A percentile compares a stretch with the other conserved stretches of the same genome.
phyloP scores from a whole-genome alignment of 1,284 basidiomycete species.

The Leccinum angustisporum region DNA sequence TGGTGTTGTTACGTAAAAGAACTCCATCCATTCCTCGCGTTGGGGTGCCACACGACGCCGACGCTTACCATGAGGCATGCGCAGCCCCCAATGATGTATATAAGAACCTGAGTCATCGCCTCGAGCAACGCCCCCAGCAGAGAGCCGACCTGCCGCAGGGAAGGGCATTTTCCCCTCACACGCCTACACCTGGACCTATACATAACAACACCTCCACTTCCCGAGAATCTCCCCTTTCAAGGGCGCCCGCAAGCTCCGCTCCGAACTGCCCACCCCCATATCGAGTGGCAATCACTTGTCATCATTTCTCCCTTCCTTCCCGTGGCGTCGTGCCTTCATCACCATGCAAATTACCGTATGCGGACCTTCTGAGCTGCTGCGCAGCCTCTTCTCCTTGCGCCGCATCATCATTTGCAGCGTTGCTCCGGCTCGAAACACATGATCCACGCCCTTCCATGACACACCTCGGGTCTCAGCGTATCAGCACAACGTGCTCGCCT shows the following conservation, averaged over 20 bases:
- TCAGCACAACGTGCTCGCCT: constrained; percentile 16
- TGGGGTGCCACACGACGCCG: background rate
- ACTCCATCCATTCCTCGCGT: constrained; percentile 9
- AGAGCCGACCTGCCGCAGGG: constrained; percentile 10
- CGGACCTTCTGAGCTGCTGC: constrained; percentile 13
- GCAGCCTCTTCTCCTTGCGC: constrained; percentile 25
- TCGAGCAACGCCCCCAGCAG: constrained; percentile 15
- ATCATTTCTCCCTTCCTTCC: constrained; percentile 9
- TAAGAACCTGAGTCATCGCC: constrained; percentile 26
- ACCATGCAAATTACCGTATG: constrained; percentile 12
- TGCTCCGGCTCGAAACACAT: constrained; percentile 31
- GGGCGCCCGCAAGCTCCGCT: constrained; percentile 25
- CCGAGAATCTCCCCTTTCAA: constrained; percentile 7
- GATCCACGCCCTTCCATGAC: constrained; percentile 20
- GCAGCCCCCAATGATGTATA: constrained; percentile 13
- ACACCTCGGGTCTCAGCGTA: constrained; percentile 9
- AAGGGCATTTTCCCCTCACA: constrained; percentile 21
- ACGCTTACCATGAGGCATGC: constrained; percentile 20
- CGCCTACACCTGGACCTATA: constrained; percentile 13
- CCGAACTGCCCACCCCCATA: constrained; percentile 12
- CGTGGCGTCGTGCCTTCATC: constrained; percentile 15
- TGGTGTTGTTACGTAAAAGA: constrained; percentile 28
- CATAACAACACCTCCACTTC: constrained; percentile 12
- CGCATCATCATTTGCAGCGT: constrained; percentile 19
- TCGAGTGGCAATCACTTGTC: constrained; percentile 12